Evolutionary conservation across 208 protist genomes (phyloP).

Genomic region (Novymonas esmeraldas): DNA sequence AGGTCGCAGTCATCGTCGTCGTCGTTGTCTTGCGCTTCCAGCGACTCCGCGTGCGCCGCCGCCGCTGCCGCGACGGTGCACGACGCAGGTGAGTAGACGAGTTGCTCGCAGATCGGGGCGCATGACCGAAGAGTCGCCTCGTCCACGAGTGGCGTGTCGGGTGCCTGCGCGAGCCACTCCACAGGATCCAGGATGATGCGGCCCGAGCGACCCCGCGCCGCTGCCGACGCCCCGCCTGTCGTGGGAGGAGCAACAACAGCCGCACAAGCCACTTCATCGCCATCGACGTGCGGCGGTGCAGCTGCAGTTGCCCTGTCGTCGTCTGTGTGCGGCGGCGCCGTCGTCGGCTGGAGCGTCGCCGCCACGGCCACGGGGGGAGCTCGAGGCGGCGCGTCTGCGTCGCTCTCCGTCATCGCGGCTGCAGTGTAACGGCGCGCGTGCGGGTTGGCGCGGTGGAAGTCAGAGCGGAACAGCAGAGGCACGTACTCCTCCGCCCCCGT

Average conservation of each 20-base stretch:
- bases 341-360: no score
- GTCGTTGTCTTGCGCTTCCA: background rate
- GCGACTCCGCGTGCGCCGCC: background rate
- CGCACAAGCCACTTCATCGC: no score
- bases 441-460: constrained; percentile 7
- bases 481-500: constrained; percentile 11
- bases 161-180: constrained; percentile 47
- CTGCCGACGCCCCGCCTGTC: background rate
- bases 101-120: constrained; percentile 12
- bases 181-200: constrained; percentile 52
- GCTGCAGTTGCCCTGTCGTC: no score
- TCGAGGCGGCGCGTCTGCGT: background rate
- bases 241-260: background rate
- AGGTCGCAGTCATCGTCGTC: no score
- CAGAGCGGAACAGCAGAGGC: constrained; percentile 28
- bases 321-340: no score
- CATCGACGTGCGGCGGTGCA: no score
- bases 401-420: background rate
- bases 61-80: no score
- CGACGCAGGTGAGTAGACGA: background rate
- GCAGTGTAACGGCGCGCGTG: constrained; percentile 1
- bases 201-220: background rate
- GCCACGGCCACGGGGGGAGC: background rate
- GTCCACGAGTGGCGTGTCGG: constrained; percentile 52
- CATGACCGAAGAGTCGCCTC: constrained; percentile 17